Evolutionary conservation across 169 alveolate species (phyloP).

Genomic region (Ichthyophthirius multifiliis): DNA sequence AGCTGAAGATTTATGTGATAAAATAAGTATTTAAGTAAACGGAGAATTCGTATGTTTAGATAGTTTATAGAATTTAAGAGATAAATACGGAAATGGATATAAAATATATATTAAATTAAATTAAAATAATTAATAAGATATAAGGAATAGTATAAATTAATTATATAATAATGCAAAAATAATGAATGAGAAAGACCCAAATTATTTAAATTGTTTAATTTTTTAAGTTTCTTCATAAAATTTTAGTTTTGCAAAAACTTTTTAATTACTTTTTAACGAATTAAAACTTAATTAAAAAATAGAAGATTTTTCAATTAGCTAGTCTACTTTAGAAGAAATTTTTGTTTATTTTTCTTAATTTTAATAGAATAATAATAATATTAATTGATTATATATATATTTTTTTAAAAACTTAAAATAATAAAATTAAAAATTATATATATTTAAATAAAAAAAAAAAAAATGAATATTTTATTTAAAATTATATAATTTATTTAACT

Average conservation of each 20-base stretch:
- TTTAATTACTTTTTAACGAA: slow-evolving; percentile 4
- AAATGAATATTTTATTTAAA: no score
- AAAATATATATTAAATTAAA: slow-evolving; percentile 57
- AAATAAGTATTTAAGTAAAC: slow-evolving; percentile 73
- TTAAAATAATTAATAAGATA: neutral
- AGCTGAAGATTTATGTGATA: slow-evolving; percentile 76
- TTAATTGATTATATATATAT: no score
- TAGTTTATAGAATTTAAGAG: slow-evolving; percentile 55
- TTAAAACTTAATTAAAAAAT: slow-evolving; percentile 10
- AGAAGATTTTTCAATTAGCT: slow-evolving; percentile 22
- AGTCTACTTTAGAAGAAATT: neutral
- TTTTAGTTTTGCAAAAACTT: slow-evolving; percentile 7
- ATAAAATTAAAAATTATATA: no score
- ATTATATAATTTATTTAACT: no score
- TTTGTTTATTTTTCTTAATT: neutral
- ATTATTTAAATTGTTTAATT: slow-evolving; percentile 4
- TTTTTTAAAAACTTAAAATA: no score
- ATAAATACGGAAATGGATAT: slow-evolving; percentile 74
- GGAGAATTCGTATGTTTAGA: slow-evolving; percentile 78
- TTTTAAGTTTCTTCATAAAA: neutral
- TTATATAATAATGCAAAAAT: neutral
- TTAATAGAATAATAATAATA: no score
- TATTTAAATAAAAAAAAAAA: no score
- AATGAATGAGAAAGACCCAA: neutral
- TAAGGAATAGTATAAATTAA: neutral